Evolutionary conservation across 805 yeast species (phyloP), one percentile per base, ranked within the genome.

Genomic region (Zygoascus biomembranicola): DNA sequence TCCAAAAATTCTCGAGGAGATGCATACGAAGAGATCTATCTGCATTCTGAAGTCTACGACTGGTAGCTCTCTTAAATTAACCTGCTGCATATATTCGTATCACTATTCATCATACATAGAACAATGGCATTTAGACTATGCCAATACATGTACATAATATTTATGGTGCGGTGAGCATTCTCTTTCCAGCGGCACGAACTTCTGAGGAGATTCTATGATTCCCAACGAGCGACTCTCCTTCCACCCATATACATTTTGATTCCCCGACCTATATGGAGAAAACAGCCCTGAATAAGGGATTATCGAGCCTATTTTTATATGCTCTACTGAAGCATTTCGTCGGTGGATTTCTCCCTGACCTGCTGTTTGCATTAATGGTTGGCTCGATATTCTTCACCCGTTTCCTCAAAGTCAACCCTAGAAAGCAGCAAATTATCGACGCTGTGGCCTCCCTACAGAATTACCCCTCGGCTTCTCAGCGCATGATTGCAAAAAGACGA

Each of bases 371-470:
- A 19, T 16, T 42, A 19, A 42, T 42, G 44, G 19, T 42, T 18
- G 44, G 44, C 11, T n/a, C 44, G 11, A 16, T 42, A 4, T 16
- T 19, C 20, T 18, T 42, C 18, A 13, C 26, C 44, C 13, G 20
- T 10, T 32, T 31, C 41, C 26, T 46, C 18, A 46, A 32, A 32
- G 20, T 31, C 11, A 23, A 31, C 37, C 39, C 39, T n/a, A 16
- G 19, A 13, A 46, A 46, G 10, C 49, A 46, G 41, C 42, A 46
- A 9, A 32, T 62, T 42, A 32, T 61, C 8, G 55, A 51, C 8
- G 55, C 63, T 4, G 54, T 66, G 3, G 60, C 62, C 1, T 61
- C 63, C 1, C 53, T 65, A 13, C 59, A 59, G n/a, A 47, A 42
- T 32, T 66, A 65, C 43, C 53, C 42, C 14, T 8, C 46, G 3